These are phyloP conservation scores for Madurella mycetomatis DNA, from an alignment of 2,329 filamentous ascomycete species.

Conservation along the genomic window DNA sequence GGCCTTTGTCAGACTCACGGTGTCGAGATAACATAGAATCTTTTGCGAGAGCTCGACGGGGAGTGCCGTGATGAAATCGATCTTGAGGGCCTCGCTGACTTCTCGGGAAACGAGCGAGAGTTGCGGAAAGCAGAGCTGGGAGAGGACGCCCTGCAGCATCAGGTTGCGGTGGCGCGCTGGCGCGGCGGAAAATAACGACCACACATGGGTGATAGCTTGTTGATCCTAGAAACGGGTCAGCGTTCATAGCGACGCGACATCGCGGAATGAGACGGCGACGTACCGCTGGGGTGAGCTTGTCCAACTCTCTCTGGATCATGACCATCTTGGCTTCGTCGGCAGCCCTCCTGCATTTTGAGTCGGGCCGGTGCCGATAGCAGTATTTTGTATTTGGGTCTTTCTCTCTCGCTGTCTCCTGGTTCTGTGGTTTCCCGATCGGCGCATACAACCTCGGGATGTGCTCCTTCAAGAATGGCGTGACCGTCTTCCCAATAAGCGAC, in stretches of 20 bases:
- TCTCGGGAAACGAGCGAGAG: conserved; percentile 87
- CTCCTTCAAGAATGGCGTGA: conserved; percentile 83
- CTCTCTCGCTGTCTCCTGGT: conserved; percentile 38
- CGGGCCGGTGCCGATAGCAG: conserved; percentile 92
- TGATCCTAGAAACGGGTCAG: conserved; percentile 53
- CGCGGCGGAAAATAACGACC: conserved; percentile 95
- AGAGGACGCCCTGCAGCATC: conserved; percentile 93
- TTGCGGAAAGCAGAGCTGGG: conserved; percentile 96
- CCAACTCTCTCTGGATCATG: conserved; percentile 65
- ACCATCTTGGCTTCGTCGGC: conserved; percentile 97
- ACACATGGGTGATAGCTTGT: conserved; percentile 93
- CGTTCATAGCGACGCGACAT: neutral
- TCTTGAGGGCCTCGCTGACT: conserved; percentile 91
- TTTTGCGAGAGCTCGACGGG: conserved; percentile 90
- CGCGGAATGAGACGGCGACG: conserved; percentile 29
- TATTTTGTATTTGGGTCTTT: conserved; percentile 75
- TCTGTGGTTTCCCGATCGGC: conserved; percentile 60
- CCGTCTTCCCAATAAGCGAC: conserved; percentile 69
- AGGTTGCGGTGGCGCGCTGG: conserved; percentile 90
- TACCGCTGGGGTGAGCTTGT: conserved; percentile 42
- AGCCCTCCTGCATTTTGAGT: conserved; percentile 87
- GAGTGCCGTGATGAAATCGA: conserved; percentile 88
- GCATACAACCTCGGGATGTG: conserved; percentile 90
- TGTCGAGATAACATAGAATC: conserved; percentile 89
- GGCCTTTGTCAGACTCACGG: conserved; percentile 89